A percentile compares a stretch with the other conserved stretches of the same genome.
Evolutionary conservation across 306 rosid genomes (phyloP).

Genomic region (Vigna trinervia): DNA sequence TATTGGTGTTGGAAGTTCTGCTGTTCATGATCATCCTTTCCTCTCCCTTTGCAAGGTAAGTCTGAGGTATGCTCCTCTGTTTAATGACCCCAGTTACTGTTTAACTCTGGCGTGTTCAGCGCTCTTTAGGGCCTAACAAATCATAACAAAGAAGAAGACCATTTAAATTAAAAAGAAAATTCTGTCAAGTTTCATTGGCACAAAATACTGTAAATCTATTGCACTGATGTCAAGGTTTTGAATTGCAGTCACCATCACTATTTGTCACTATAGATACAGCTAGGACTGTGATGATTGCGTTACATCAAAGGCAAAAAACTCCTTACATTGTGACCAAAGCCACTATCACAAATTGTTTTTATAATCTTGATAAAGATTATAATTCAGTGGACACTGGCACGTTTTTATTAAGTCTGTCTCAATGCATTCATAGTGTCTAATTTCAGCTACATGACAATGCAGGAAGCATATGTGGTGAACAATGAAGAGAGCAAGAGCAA

Average conservation of each 20-base stretch:
- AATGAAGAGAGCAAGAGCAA: conserved; percentile 53
- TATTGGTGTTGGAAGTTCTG: conserved; percentile 73
- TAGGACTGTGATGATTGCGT: no score
- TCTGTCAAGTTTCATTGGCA: conserved; percentile 7
- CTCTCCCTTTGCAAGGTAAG: conserved; percentile 84
- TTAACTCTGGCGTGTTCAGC: not conserved
- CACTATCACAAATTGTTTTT: not conserved
- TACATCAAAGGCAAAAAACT: no score
- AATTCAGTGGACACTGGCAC: not conserved
- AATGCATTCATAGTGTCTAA: conserved; percentile 3
- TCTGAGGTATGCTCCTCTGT: conserved; percentile 3
- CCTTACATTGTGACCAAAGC: no score
- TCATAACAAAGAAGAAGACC: not conserved
- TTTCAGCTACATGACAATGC: conserved; percentile 38
- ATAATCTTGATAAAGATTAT: not conserved
- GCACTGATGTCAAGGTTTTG: not conserved
- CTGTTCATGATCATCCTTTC: conserved; percentile 68
- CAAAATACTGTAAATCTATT: not conserved
- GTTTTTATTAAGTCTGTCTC: not conserved
- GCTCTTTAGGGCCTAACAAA: not conserved
- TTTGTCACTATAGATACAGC: not conserved
- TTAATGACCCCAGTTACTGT: not conserved
- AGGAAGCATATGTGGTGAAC: conserved; percentile 80
- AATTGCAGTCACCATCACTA: not conserved
- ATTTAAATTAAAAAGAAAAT: conserved; percentile 3